Base-by-base conservation (phyloP, 2,329 filamentous ascomycete species). In the Periconia macrospinosa region DNA sequence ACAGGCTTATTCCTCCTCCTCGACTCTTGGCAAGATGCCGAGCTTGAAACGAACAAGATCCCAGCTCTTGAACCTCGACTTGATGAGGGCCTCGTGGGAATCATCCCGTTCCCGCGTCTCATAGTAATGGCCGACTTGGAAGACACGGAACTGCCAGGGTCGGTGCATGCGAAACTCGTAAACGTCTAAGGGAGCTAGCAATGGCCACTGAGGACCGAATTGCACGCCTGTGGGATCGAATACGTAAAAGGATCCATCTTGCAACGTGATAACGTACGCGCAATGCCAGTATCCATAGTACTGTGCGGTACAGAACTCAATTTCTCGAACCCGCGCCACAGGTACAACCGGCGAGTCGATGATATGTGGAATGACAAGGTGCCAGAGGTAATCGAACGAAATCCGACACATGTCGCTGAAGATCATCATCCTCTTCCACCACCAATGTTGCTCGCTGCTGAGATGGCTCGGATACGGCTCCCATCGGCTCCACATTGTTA, bases 171-270 rank as follows among this genome's bases (percentile, higher is more conserved):
- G 27, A 46, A 27, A 30, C 42, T 51, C 19, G 27, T 54, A 58
- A 2, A 35, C 35, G 6, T 30, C 7, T 14, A 11, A 35, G 6
- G 35, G 45, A 17, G 49, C 41, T 10, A 60, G 43, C 2, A 63
- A n/a, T 8, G 54, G 49, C 61, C 59, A 62, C 6, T 56, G 41
- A 2, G 54, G 46, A 1, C 58, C 59, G 27, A 59, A 60, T 19
- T 64, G 61, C 2, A 57, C 42, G 3, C 61, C 59, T 0, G 61
- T 64, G 0, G 59, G 57, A 41, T 64, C 61, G 37, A 62, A 57
- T 46, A 60, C 49, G 19, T 49, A 55, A 14, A 41, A 37, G 7
- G 14, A 14, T 2, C 43, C 30, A 6, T 23, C 18, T n/a, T 19
- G 11, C 13, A 51, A 14, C 1, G 18, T 19, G 19, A 60, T 37